Percentiles rank a stretch among this genome's conserved stretches.
Conservation (phyloP, 495 filamentous ascomycete species). For the Clavariopsis aquatica region DNA sequence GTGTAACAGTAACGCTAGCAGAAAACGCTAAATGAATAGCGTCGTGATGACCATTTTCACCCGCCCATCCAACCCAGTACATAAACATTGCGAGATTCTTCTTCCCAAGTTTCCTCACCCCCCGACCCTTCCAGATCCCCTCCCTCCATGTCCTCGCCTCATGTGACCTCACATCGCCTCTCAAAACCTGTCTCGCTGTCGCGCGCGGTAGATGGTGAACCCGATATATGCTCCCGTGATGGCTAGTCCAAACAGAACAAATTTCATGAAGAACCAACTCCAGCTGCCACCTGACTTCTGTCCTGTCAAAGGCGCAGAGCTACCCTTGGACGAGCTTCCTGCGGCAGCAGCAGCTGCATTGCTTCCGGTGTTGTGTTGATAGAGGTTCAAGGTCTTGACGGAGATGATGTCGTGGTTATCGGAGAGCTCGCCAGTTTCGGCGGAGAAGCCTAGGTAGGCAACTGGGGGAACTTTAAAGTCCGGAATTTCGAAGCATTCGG, state of each 20-base stretch:
- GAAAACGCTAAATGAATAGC: conserved; percentile 28
- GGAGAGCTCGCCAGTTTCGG: conserved; percentile 92
- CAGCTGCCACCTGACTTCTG: conserved; percentile 65
- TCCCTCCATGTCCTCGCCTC: not conserved
- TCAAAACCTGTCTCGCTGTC: conserved; percentile 74
- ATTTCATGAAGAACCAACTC: conserved; percentile 91
- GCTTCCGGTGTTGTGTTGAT: conserved; percentile 52
- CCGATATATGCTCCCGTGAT: conserved; percentile 77
- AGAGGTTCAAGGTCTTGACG: conserved; percentile 85
- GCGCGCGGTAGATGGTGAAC: conserved; percentile 76
- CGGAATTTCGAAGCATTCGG: conserved; percentile 75
- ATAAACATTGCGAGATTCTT: not conserved
- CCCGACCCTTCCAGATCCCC: not conserved
- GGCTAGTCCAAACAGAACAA: conserved; percentile 70
- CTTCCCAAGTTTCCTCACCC: not conserved
- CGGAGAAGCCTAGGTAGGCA: conserved; percentile 91
- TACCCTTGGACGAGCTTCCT: conserved; percentile 37
- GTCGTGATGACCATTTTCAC: not conserved
- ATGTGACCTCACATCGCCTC: too few relatives aligned
- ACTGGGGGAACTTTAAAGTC: conserved; percentile 80
- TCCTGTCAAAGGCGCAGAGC: conserved; percentile 13
- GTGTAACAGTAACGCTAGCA: conserved; percentile 6
- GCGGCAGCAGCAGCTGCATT: conserved; percentile 49
- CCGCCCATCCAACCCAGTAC: conserved; percentile 7
- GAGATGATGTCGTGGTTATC: conserved; percentile 98